Evolutionary conservation across 345 rosid species (phyloP), one percentile per base, ranked within the genome.

Genomic region (Angophora floribunda): DNA sequence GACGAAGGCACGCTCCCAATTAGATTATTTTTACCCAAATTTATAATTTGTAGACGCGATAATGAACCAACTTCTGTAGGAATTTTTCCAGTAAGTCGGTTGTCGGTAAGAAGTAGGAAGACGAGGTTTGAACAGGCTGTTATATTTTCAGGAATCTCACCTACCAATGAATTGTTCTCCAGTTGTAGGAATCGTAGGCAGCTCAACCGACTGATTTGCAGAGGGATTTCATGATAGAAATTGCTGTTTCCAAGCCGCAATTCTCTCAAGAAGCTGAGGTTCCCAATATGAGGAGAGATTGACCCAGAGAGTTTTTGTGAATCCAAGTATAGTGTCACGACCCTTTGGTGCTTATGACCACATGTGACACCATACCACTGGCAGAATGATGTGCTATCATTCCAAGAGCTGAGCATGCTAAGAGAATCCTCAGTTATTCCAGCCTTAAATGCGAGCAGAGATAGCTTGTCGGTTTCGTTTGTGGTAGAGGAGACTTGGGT

Each of bases 21-120:
- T 4, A 70, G 24, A 70, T 70, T 17, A 32, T 70, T 70, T 16
- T 0, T 0, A 4, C 0, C 0, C 45, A 70, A 16, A 70, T 6
- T 8, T 16, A 32, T 0, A 32, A 0, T 0, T 2, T 1, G 47
- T 32, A 70, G 24, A 16, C 32, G 32, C 0, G 45, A 32, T 30
- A 67, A 67, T 16, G 79, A 8, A 9, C 47, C 24, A 3, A 70
- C 24, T 32, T 70, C 45, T 70, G 10, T 19, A 32, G 80, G 80
- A 70, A 70, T 70, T 70, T 70, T 70, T 15, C 80, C 45, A 2
- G 4, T 70, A 15, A 70, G 24, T 16, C 32, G 80, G 45, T 70
- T 70, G 80, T 0, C 1, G 2, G 0, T 1, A 51, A 53, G 61
- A 51, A 0, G 0, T 4, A 86, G 28, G 44, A 0, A 0, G 0